These are phyloP conservation scores for Suillus weaverae DNA, from an alignment of 768 basidiomycete genomes.

Conservation along the genomic window DNA sequence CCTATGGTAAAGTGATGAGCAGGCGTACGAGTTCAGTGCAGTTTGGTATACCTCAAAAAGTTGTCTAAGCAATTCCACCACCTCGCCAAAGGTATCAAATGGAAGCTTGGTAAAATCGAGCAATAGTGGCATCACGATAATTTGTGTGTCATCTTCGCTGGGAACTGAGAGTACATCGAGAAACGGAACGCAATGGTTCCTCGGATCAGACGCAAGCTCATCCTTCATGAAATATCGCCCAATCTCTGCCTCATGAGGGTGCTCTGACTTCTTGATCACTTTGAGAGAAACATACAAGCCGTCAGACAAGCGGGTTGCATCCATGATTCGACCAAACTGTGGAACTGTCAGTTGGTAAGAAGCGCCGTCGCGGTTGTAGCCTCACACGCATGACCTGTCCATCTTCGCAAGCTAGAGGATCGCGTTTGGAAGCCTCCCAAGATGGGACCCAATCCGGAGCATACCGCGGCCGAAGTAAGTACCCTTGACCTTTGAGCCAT, in stretches of 20 bases:
- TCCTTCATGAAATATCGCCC: slow-evolving; percentile 20
- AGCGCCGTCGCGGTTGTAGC: not conserved
- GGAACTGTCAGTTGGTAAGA: not conserved
- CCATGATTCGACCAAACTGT: slow-evolving; percentile 14
- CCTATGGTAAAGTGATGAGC: slow-evolving; percentile 18
- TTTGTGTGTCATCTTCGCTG: slow-evolving; percentile 8
- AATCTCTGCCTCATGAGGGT: slow-evolving; percentile 27
- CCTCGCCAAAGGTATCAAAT: slow-evolving; percentile 27
- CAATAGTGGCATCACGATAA: slow-evolving; percentile 34
- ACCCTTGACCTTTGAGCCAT: slow-evolving; percentile 33
- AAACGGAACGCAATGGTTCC: slow-evolving; percentile 30
- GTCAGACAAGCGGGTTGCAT: slow-evolving; percentile 33
- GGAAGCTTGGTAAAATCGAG: slow-evolving; percentile 17
- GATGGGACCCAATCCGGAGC: slow-evolving; percentile 36
- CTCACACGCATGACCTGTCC: not conserved
- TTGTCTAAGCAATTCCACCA: slow-evolving; percentile 29
- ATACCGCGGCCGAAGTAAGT: slow-evolving; percentile 33
- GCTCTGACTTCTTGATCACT: slow-evolving; percentile 3
- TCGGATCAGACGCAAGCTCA: slow-evolving; percentile 2
- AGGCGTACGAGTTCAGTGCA: not conserved
- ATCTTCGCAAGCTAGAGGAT: slow-evolving; percentile 5
- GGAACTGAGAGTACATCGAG: slow-evolving; percentile 17
- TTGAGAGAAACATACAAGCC: slow-evolving; percentile 32
- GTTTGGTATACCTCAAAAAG: slow-evolving; percentile 28
- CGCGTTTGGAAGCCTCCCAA: slow-evolving; percentile 22